Evolutionary conservation across 176 grass and related monocot species (phyloP).

Genomic region (Dendrocalamus sinicus): DNA sequence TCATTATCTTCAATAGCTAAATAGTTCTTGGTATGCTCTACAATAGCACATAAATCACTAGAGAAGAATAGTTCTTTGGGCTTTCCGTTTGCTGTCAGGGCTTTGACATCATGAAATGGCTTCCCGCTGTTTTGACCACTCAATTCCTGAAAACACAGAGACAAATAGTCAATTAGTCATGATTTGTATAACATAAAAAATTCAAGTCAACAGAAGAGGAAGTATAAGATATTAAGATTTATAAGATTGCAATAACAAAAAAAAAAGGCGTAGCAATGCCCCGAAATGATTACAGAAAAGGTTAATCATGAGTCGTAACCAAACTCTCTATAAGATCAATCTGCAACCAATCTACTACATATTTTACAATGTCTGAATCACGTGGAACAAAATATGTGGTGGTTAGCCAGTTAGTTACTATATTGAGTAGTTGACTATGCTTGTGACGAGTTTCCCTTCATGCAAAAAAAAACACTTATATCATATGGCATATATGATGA

Average conservation of each 20-base stretch:
- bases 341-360: neutral
- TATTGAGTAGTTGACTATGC: neutral
- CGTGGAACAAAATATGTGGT: slow-evolving; percentile 6
- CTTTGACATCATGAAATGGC: slow-evolving; percentile 84
- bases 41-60: slow-evolving; percentile 94
- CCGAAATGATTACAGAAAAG: neutral
- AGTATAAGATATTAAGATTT: neutral
- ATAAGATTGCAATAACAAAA: neutral
- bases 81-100: slow-evolving; percentile 70
- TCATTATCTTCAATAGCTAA: slow-evolving; percentile 86
- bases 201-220: neutral
- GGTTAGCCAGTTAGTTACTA: neutral
- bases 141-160: slow-evolving; percentile 62
- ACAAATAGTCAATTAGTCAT: neutral
- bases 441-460: neutral
- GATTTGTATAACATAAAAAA: neutral
- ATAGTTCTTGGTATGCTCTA: slow-evolving; percentile 96
- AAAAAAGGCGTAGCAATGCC: neutral
- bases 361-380: slow-evolving; percentile 3
- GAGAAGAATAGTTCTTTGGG: slow-evolving; percentile 93
- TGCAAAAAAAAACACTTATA: neutral
- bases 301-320: neutral
- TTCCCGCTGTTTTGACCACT: slow-evolving; percentile 56
- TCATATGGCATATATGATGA: neutral
- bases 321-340: neutral